Evolutionary conservation across 768 basidiomycete species (phyloP).

Genomic region (Rhodotorula toruloides): DNA sequence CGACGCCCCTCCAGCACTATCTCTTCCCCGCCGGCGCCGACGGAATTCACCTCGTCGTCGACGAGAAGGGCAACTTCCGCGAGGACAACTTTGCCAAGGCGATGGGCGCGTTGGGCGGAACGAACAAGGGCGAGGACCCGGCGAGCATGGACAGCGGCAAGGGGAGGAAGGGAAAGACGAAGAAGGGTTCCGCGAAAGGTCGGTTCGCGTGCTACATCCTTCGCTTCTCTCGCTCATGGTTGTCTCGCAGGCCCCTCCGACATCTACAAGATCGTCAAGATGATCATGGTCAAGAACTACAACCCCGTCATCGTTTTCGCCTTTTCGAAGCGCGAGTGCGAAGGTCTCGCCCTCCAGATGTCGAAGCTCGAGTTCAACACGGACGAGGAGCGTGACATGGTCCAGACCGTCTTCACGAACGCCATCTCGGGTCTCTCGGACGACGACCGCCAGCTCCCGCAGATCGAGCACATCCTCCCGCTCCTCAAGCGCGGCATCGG

Average conservation of each 20-base stretch:
- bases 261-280: slow-evolving; percentile 93
- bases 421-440: slow-evolving; percentile 82
- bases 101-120: slow-evolving; percentile 73
- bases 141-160: slow-evolving; percentile 78
- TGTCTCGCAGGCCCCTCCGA: slow-evolving; percentile 69
- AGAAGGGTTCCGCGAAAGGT: slow-evolving; percentile 90
- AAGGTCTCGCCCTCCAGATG: slow-evolving; percentile 80
- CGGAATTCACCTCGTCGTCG: slow-evolving; percentile 96
- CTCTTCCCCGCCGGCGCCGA: slow-evolving; percentile 95
- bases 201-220: slow-evolving; percentile 29
- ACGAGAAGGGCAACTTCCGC: slow-evolving; percentile 92
- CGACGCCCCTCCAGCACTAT: slow-evolving; percentile 95
- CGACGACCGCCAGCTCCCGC: slow-evolving; percentile 83
- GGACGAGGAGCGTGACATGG: slow-evolving; percentile 81
- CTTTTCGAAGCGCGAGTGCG: slow-evolving; percentile 97
- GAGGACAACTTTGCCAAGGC: slow-evolving; percentile 98
- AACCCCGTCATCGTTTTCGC: slow-evolving; percentile 98
- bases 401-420: slow-evolving; percentile 84
- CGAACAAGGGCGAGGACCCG: slow-evolving; percentile 51
- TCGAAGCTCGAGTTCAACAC: slow-evolving; percentile 95
- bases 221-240: background rate
- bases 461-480: slow-evolving; percentile 86
- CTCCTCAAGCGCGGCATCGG: slow-evolving; percentile 91
- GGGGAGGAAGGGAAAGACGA: slow-evolving; percentile 84
- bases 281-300: slow-evolving; percentile 97